Evolutionary conservation across 495 filamentous ascomycete genomes (phyloP).

Genomic region (Xylaria cubensis): DNA sequence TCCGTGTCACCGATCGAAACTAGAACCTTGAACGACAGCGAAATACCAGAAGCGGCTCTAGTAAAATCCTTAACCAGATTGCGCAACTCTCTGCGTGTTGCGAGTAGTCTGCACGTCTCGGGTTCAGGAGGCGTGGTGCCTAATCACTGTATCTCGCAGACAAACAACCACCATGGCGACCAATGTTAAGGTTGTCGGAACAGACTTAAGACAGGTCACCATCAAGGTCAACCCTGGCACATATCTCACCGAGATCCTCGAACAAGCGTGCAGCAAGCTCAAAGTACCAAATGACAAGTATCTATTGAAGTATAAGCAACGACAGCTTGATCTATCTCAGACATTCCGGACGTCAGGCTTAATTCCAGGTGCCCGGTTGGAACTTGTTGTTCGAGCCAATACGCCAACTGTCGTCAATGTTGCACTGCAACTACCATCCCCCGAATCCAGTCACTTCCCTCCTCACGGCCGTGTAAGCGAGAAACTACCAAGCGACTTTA

Average conservation of each 20-base stretch:
- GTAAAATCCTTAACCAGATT: neutral
- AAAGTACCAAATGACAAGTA: conserved; percentile 74
- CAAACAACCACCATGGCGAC: conserved; percentile 69
- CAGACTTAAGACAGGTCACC: conserved; percentile 71
- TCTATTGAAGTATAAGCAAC: conserved; percentile 87
- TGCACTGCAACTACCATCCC: conserved; percentile 78
- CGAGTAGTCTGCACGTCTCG: neutral
- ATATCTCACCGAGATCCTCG: conserved; percentile 79
- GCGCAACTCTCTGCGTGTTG: neutral
- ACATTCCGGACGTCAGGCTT: conserved; percentile 88
- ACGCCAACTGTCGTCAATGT: conserved; percentile 85
- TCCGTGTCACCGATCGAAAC: neutral
- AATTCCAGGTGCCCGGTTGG: conserved; percentile 83
- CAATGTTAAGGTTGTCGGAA: conserved; percentile 86
- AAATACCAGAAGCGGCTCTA: neutral
- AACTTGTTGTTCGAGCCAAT: conserved; percentile 83
- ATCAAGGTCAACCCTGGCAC: conserved; percentile 84
- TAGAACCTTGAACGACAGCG: neutral
- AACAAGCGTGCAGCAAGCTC: conserved; percentile 85
- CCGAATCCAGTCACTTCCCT: conserved; percentile 60
- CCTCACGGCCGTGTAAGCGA: conserved; percentile 71
- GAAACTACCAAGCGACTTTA: conserved; percentile 83
- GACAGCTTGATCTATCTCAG: conserved; percentile 81
- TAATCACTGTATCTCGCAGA: neutral
- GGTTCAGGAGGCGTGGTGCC: neutral